Evolutionary conservation across 176 grass and related monocot genomes (phyloP), one percentile per base, ranked within the genome.

Genomic region (Saccharum officinarum): DNA sequence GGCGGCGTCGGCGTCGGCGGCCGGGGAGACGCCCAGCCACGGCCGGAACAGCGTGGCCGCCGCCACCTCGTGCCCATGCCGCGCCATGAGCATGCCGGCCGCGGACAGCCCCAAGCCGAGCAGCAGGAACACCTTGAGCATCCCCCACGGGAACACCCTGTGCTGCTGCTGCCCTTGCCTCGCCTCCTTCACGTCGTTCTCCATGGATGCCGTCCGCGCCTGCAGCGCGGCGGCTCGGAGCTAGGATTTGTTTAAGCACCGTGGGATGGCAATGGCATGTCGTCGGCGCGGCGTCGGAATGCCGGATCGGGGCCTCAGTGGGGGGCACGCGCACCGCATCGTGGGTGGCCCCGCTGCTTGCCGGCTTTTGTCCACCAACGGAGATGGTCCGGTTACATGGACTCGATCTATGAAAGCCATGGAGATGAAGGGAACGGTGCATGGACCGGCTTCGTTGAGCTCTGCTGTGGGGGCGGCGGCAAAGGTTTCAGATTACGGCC

Each of bases 61-160:
- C 25, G 84, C 83, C 61, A 86, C 26, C 26, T 46, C 71, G 42
- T 33, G 71, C 44, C 71, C 77, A 68, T 94, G 88, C 28, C 88
- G 80, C 50, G 88, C 89, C 88, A 91, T 89, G 92, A 92, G 94
- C 88, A 99, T 89, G 41, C 90, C 89, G 67, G 69, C 66, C 3
- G 88, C 84, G 38, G 93, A 99, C 86, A 99, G 86, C 34, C 75
- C 85, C 6, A 95, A 81, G 30, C 88, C 97, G 28, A 96, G 86
- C 22, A 91, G 69, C 1, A 99, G 50, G 79, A 99, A 83, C 11
- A 92, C n/a, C 88, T 89, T 96, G 66, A 99, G 65, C 41, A 96
- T 86, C 55, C 86, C 83, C 52, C 71, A 38, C 2, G 87, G 87
- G 44, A 92, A 79, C 33, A 86, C 59, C 80, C 90, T 85, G 1